Evolutionary conservation across 352 stramenopile species (phyloP).

Genomic region (Phytophthora capsici): DNA sequence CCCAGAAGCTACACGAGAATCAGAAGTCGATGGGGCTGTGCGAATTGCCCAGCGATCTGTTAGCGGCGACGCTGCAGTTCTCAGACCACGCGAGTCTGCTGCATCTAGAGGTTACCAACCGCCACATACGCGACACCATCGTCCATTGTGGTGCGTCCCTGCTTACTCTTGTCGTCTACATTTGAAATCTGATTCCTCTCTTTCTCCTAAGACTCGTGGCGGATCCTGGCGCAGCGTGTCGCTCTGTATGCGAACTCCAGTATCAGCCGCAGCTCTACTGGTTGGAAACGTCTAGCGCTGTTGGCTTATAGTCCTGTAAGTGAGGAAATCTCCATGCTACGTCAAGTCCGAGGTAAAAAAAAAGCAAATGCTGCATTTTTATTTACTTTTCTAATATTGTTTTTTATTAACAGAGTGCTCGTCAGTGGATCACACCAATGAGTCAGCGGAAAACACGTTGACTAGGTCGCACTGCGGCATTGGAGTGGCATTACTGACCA

Average conservation of each 20-base stretch:
- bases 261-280: not conserved
- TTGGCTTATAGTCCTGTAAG: conserved; percentile 27
- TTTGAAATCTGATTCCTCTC: conserved; percentile 11
- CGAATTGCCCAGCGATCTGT: conserved; percentile 50
- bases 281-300: conserved; percentile 47
- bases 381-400: not conserved
- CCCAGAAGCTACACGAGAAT: conserved; percentile 25
- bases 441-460: conserved; percentile 57
- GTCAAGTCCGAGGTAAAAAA: conserved; percentile 43
- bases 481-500: conserved; percentile 41
- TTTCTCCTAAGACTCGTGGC: conserved; percentile 43
- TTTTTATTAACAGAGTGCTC: conserved; percentile 43
- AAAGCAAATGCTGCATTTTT: not conserved
- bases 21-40: conserved; percentile 20
- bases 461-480: conserved; percentile 48
- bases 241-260: conserved; percentile 11
- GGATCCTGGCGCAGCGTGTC: conserved; percentile 19
- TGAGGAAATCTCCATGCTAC: conserved; percentile 39
- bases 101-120: conserved; percentile 35
- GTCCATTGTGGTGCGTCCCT: conserved; percentile 21
- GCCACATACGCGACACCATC: conserved; percentile 21
- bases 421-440: conserved; percentile 57
- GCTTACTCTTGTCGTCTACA: not conserved
- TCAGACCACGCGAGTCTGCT: conserved; percentile 42
- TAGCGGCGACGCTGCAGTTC: conserved; percentile 51